Conservation (phyloP, 164 flowering plant genomes). For the Houttuynia cordata region DNA sequence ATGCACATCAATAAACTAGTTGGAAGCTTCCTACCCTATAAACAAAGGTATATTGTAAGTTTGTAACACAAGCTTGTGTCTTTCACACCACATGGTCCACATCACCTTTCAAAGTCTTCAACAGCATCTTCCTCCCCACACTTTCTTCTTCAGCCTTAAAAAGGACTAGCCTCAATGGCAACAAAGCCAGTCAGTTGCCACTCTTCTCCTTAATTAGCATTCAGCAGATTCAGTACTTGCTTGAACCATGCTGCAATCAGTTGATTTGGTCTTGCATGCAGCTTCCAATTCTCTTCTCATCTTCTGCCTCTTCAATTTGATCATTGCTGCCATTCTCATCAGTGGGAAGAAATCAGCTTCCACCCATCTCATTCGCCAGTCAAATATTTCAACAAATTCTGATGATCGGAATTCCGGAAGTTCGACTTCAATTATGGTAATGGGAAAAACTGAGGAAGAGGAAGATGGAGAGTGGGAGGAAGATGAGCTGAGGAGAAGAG, state of each 20-base stretch:
- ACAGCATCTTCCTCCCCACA: too few species aligned
- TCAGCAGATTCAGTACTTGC: too few species aligned
- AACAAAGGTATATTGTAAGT: too few species aligned
- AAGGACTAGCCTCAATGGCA: too few species aligned
- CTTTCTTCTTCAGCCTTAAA: too few species aligned
- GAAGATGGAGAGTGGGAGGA: conserved; percentile 11
- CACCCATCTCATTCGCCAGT: neutral
- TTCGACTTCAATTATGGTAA: neutral
- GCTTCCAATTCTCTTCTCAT: conserved; percentile 31
- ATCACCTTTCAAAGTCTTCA: too few species aligned
- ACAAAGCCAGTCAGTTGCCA: too few species aligned
- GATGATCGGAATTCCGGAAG: neutral
- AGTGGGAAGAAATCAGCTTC: conserved; percentile 19
- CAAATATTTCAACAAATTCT: neutral
- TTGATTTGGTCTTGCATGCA: conserved; percentile 30
- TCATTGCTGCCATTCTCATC: conserved; percentile 31
- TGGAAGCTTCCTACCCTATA: too few species aligned
- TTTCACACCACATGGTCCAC: too few species aligned
- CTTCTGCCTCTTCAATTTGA: conserved; percentile 45
- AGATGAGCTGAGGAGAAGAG: conserved; percentile 39
- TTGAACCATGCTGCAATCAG: conserved; percentile 28
- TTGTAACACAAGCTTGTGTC: too few species aligned
- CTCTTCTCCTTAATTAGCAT: too few species aligned
- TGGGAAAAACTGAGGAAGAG: conserved; percentile 3
- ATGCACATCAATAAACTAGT: too few species aligned